Base-by-base conservation (phyloP, 202 grass and related monocot genomes). In the Carex sylvatica region DNA sequence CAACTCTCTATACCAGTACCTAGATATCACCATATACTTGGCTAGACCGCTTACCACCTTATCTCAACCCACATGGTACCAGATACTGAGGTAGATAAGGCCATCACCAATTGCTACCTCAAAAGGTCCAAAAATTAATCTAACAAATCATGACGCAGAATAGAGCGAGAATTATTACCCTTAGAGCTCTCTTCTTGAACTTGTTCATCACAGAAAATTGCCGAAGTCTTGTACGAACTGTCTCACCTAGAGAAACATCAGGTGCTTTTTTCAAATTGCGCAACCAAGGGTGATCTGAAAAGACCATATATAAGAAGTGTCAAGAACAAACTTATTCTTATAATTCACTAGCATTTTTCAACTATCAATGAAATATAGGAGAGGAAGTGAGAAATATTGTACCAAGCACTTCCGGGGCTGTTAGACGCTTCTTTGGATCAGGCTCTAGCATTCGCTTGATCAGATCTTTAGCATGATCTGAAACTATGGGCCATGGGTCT, bases 181-280 rank as follows among this genome's bases (percentile, higher is more conserved):
- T 88, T 22, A 97, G 83, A 22, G 91, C 89, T 88, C 90, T 93
- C 82, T 97, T 97, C 85, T 97, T 97, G 82, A 97, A 93, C 86
- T 97, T 97, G 86, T 97, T 97, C 94, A 97, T 91, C 79, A 92
- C 91, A 85, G 89, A 28, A 88, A 97, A 97, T 85, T 97, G 94
- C 64, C 93, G 94, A 78, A 97, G 84, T 82, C 80, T 93, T 19
- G 91, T 86, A 82, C 86, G 86, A 78, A 97, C 94, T 66, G 89
- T 77, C 53, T 97, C 87, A 36, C 94, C 94, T 38, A 97, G 94
- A 87, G 89, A 71, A 87, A 97, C 82, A 63, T 97, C 88, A 28
- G 94, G 91, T 63, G 80, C 91, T 85, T 88, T 93, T 82, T 90
- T 93, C 14, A 88, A 91, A 85, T 97, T 90, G 5, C 88, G 89